Percentiles rank a stretch among this genome's conserved stretches.
These are phyloP conservation scores for Metschnikowia gelsemii DNA, from an alignment of 805 yeast species.

Conservation along the genomic window DNA sequence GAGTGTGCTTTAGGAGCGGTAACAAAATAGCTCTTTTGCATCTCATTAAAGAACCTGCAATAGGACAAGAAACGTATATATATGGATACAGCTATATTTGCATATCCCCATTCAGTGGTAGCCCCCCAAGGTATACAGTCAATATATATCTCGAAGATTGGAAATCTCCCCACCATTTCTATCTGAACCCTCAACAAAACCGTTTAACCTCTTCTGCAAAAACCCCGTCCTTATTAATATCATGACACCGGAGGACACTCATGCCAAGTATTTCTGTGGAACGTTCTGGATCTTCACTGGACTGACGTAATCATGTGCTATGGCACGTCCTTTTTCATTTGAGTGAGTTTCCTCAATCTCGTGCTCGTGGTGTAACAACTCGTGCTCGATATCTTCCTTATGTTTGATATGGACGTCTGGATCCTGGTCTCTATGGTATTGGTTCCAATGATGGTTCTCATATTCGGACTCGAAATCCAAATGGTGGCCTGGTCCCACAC, in stretches of 20 bases:
- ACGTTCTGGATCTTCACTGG: conserved; percentile 32
- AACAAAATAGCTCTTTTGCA: conserved; percentile 4
- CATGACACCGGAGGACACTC: no score
- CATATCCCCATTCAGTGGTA: no score
- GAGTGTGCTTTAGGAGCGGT: conserved; percentile 50
- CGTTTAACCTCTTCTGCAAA: background rate
- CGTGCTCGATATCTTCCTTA: conserved; percentile 87
- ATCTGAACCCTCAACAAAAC: no score
- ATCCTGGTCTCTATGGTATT: conserved; percentile 72
- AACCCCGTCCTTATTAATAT: background rate
- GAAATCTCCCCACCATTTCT: no score
- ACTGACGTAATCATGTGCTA: conserved; percentile 31
- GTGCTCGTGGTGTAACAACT: conserved; percentile 78
- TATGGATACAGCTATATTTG: no score
- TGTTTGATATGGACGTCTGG: conserved; percentile 81
- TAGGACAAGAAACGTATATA: no score
- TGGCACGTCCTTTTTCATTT: conserved; percentile 28
- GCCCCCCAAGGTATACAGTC: no score
- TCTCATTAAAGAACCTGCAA: no score
- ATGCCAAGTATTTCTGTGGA: conserved; percentile 32
- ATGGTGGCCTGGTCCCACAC: conserved; percentile 92
- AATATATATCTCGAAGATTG: no score
- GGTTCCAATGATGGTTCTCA: conserved; percentile 92
- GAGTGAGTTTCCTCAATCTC: conserved; percentile 64
- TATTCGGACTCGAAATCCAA: conserved; percentile 91